Evolutionary conservation across 352 stramenopile species (phyloP).

Genomic region (Pythium aquatile): DNA sequence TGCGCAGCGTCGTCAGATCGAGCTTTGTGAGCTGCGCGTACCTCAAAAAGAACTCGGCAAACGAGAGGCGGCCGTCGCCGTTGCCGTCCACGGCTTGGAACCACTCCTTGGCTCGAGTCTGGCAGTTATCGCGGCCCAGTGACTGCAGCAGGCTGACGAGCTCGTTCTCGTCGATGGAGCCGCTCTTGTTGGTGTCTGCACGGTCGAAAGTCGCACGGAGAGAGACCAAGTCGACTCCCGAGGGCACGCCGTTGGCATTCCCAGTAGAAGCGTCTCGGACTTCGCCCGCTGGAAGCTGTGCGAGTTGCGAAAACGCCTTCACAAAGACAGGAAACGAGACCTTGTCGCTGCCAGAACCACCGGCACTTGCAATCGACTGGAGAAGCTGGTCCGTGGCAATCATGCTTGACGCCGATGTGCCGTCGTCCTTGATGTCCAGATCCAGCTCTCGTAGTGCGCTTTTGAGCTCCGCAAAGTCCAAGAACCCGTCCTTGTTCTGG

Average conservation of each 20-base stretch:
- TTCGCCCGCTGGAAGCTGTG: conserved; percentile 43
- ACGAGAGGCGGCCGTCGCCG: conserved; percentile 36
- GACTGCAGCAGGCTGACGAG: conserved; percentile 19
- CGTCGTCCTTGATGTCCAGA: conserved; percentile 24
- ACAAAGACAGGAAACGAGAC: conserved; percentile 59
- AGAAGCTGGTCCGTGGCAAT: conserved; percentile 22
- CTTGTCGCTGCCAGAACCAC: conserved; percentile 24
- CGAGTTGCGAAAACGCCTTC: conserved; percentile 51
- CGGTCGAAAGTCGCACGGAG: conserved; percentile 47
- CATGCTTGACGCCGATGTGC: conserved; percentile 23
- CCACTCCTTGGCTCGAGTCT: conserved; percentile 36
- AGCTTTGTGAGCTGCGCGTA: conserved; percentile 48
- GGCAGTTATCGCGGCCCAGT: conserved; percentile 22
- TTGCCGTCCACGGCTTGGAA: conserved; percentile 36
- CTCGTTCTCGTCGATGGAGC: conserved; percentile 34
- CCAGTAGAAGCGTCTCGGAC: neutral
- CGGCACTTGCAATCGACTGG: conserved; percentile 20
- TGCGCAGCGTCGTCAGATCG: conserved; percentile 35
- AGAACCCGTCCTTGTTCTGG: conserved; percentile 48
- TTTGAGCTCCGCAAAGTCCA: conserved; percentile 54
- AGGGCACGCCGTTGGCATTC: conserved; percentile 21
- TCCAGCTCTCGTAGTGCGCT: conserved; percentile 39
- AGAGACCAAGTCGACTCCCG: conserved; percentile 35
- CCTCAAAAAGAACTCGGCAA: conserved; percentile 65
- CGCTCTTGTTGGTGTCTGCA: conserved; percentile 36